These are phyloP conservation scores for Pontederia crassipes DNA, from an alignment of 176 grass and related monocot genomes.

Conservation along the genomic window DNA sequence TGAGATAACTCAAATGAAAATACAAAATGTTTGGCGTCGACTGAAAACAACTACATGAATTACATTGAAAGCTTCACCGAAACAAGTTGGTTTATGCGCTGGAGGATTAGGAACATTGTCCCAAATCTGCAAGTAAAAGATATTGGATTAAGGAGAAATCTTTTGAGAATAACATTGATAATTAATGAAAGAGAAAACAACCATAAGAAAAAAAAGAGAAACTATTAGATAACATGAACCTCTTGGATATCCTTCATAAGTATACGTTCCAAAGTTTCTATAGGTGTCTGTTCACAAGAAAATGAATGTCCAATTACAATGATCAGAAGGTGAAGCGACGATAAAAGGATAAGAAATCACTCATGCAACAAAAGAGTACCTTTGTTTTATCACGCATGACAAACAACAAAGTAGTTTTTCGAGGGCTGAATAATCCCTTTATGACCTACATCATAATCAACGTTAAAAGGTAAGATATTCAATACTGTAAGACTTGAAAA, in stretches of 20 bases:
- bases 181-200: too few relatives aligned
- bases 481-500: too few relatives aligned
- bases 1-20: conserved; percentile 12
- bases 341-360: too few relatives aligned
- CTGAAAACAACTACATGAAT: conserved; percentile 4
- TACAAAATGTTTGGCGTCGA: conserved; percentile 3
- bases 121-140: conserved; percentile 65
- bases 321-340: too few relatives aligned
- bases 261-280: conserved; percentile 80
- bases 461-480: not conserved
- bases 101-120: conserved; percentile 79
- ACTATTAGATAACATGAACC: conserved; percentile 32
- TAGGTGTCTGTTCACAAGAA: conserved; percentile 52
- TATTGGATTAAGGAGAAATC: conserved; percentile 8
- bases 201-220: too few relatives aligned
- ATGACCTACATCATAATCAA: conserved; percentile 49
- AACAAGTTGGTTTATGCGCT: conserved; percentile 75
- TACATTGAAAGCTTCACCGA: conserved; percentile 88
- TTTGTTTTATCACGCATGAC: conserved; percentile 94
- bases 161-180: too few relatives aligned
- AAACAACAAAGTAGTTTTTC: conserved; percentile 77
- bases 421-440: conserved; percentile 85
- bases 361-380: conserved; percentile 28
- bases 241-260: conserved; percentile 94
- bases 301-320: too few relatives aligned